Conservation (phyloP, 352 stramenopile species). For the Pseudoperonospora humuli region DNA sequence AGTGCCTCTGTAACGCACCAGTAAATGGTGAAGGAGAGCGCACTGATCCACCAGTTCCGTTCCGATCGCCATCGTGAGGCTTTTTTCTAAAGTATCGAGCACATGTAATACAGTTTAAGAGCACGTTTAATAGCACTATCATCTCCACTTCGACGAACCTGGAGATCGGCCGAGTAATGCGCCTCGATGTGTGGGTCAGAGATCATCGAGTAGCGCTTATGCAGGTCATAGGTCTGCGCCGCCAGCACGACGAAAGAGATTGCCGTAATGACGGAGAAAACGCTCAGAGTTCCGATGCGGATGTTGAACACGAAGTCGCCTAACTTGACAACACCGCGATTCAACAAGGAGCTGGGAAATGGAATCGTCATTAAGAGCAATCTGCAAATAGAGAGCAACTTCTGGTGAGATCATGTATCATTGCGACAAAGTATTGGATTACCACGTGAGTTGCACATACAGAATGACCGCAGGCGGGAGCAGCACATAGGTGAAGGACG, state of each 20-base stretch:
- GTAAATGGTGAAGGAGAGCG: constrained; percentile 80
- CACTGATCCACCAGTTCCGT: constrained; percentile 83
- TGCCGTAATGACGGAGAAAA: constrained; percentile 70
- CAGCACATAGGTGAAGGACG: constrained; percentile 69
- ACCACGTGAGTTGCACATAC: constrained; percentile 25
- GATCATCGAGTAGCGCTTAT: constrained; percentile 53
- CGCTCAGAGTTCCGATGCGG: constrained; percentile 54
- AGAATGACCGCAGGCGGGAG: constrained; percentile 71
- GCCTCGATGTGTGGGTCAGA: constrained; percentile 28
- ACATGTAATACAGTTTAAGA: constrained; percentile 4
- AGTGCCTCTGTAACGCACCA: constrained; percentile 30
- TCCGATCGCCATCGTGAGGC: constrained; percentile 67
- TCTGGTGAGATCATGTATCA: constrained; percentile 1
- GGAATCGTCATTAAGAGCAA: constrained; percentile 74
- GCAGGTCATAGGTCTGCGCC: constrained; percentile 69
- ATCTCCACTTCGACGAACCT: constrained; percentile 23
- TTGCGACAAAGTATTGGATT: not conserved
- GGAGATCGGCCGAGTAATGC: constrained; percentile 65
- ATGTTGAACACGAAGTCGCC: constrained; percentile 70
- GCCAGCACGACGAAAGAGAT: constrained; percentile 63
- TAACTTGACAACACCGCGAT: constrained; percentile 65
- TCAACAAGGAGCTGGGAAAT: constrained; percentile 49
- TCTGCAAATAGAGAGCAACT: constrained; percentile 9
- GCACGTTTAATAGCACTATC: not conserved
- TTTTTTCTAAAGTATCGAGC: constrained; percentile 37